Evolutionary conservation across 1,139 yeast species (phyloP).

Genomic region (Hyphopichia buzzinii): DNA sequence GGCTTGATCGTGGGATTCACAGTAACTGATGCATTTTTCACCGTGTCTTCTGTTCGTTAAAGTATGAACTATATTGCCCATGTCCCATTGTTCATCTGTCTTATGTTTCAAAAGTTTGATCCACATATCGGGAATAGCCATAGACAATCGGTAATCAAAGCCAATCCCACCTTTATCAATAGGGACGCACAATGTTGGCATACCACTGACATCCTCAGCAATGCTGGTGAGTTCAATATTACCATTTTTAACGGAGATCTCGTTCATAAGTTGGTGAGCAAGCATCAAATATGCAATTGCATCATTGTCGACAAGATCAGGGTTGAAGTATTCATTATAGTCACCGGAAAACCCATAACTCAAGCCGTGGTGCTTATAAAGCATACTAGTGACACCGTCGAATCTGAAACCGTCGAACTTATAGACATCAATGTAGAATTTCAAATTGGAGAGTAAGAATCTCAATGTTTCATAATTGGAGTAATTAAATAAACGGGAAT

Average conservation of each 20-base stretch:
- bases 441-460: slow-evolving; percentile 82
- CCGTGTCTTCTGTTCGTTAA: slow-evolving; percentile 85
- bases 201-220: slow-evolving; percentile 97
- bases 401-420: slow-evolving; percentile 94
- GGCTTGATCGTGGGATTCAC: slow-evolving; percentile 97
- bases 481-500: slow-evolving; percentile 87
- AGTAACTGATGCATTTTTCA: slow-evolving; percentile 88
- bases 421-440: slow-evolving; percentile 79
- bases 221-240: slow-evolving; percentile 65
- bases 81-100: slow-evolving; percentile 87
- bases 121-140: slow-evolving; percentile 99
- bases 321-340: slow-evolving; percentile 85
- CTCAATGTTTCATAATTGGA: slow-evolving; percentile 88
- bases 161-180: slow-evolving; percentile 82
- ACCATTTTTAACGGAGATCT: slow-evolving; percentile 39
- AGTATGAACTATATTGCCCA: slow-evolving; percentile 76
- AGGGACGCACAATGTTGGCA: slow-evolving; percentile 89
- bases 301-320: slow-evolving; percentile 80
- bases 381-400: slow-evolving; percentile 95
- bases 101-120: slow-evolving; percentile 84
- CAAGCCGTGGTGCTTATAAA: slow-evolving; percentile 88
- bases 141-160: slow-evolving; percentile 87
- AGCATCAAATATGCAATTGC: slow-evolving; percentile 84
- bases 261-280: slow-evolving; percentile 73
- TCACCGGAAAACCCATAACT: slow-evolving; percentile 90